Base-by-base conservation (phyloP, 1,284 basidiomycete genomes). In the Ustilago lituana region DNA sequence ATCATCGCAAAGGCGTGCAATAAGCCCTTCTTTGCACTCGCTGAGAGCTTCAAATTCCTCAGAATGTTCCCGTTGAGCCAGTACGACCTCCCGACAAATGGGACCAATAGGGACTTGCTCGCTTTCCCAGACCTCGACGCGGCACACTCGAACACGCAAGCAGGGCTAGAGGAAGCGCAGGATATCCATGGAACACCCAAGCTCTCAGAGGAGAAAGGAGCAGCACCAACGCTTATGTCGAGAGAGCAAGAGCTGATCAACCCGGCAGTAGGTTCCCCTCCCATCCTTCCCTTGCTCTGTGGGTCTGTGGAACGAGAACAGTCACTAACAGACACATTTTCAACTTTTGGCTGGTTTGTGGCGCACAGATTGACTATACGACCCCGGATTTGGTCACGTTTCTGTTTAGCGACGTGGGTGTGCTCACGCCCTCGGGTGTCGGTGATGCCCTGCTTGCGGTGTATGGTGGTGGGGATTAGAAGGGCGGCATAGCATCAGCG, bases 11-110 rank as follows among this genome's bases (percentile, higher is more conserved):
- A 94, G 83, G 90, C 92, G 29, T 88, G 90, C 56, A 91, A 93
- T 77, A 97, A 95, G 82, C 95, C 96, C 3, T 94, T 98, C 82
- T 98, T 97, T 84, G 94, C 94, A 27, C 87, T 97, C 36, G 94
- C 94, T 27, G 94, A 98, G 59, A 79, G 92, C 83, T 98, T 94
- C 87, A 98, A 98, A 85, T 98, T 98, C 83, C 90, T 97, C 79
- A 90, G 96, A 65, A 86, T 96, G 76, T 98, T 98, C 85, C 95
- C 95, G 36, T 86, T 98, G 82, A 94, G 92, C 49, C 94, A 98
- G 83, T 94, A 94, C 82, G 95, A 98, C 85, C 87, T 98, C 22
- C 95, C 95, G 7, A 44, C 56, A 10, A 47, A 60, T 35, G 36
- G 29, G 12, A 29, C 26, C 4, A 41, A 39, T 11, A 44, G 45